Base-by-base conservation (phyloP, 148 eudicot species). In the Rhododendron henanense region DNA sequence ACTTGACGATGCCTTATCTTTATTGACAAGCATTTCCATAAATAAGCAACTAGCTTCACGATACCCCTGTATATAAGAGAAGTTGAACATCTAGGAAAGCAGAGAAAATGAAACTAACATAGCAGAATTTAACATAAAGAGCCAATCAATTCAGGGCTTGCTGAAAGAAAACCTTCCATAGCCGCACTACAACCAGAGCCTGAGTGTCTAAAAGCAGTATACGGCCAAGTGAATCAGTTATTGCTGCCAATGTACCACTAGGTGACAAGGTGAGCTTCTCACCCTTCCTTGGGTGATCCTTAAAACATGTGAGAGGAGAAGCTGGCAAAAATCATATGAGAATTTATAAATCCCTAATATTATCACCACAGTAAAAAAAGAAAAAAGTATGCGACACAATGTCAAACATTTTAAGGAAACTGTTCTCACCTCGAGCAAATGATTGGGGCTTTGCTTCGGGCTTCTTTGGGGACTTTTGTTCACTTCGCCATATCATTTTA, bases 201-300 rank as follows among this genome's bases (percentile, higher is more conserved):
- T 92, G 97, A 35, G 99, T 97, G 90, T 97, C 99, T 87, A 95
- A 88, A 35, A 97, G 93, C 92, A 95, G 88, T 87, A 97, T 93
- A 65, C 98, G 96, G 67, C 99, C 99, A 77, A 97, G 99, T 84
- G 99, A 97, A 87, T 97, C 99, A 19, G 99, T 95, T 89, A 97
- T 95, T 84, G 99, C 98, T 85, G 99, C 99, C 93, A 97, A 91
- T 87, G 98, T 95, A 90, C 99, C 99, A 88, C 98, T 97, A 77
- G 99, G 99, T 25, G 99, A 94, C 84, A 97, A 88, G 41, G 98
- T 95, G 82, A 97, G 98, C 90, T 93, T 95, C 90, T 97, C 98
- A 61, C 99, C 99, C 85, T 93, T 95, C 89, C 99, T 93, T 14
- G 99, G 98, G 5, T 92, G 92, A 89, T 97, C 99, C 90, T 95